Base-by-base conservation (phyloP, 371 early-diverging fungal species). In the Amoeboaphelidium protococcarum region DNA sequence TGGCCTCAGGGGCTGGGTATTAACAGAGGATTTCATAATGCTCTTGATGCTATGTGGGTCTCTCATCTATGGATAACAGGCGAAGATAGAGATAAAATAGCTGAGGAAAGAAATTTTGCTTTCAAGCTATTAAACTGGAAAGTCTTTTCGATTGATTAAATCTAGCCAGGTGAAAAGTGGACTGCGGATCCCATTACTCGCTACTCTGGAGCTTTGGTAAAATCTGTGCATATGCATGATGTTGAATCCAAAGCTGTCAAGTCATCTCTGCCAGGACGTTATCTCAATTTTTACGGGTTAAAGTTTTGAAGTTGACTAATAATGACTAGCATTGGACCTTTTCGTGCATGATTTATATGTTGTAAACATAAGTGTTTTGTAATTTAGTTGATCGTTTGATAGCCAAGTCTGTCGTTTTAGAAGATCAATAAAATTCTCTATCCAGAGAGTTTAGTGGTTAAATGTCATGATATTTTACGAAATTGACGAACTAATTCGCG, bases 1-100 rank as follows among this genome's bases (percentile, higher is more conserved):
- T 62, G 63, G 63, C 63, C 63, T 10, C 60, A 62, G 46, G 63
- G 63, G 1, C 56, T 62, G 23, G 63, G 63, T n/a, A 42, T 62
- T 26, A 62, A 62, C 41, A 55, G 63, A 25, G 63, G 63, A 23
- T 52, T 60, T 46, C 59, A 59, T 24, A 60, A 46, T 24, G 40
- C 57, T 2, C 45, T 62, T 3, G 60, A 62, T 45, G 59, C 58
- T 44, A 50, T 55, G 13, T 56, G 47, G 45, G 44, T 50, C 2
- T 51, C 54, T 13, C 51, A 57, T 31, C n/a, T 53, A 13, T 47
- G 47, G 44, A 40, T 21, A 19, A 3, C 27, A 10, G 21, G 21
- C 2, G 41, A 25, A 10, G 21, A 19, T 40, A 25, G 26, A 20
- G 49, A 50, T 13, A 31, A 22, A 13, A 2, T 44, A 2, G 54